These are phyloP conservation scores for Neltuma alba DNA, from an alignment of 306 rosid genomes.

Conservation along the genomic window DNA sequence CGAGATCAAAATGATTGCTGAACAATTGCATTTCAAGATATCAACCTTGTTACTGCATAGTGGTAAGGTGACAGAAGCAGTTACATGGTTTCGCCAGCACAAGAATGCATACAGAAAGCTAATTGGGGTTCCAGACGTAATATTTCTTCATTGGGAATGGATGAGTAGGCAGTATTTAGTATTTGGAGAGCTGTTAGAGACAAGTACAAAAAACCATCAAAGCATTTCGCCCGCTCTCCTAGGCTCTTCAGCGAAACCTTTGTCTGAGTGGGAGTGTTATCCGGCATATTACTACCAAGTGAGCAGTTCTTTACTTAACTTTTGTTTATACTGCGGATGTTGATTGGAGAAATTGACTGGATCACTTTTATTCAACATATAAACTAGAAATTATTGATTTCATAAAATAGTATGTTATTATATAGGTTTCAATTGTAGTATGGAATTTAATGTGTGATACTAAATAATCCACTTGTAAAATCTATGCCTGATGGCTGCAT, in stretches of 20 bases:
- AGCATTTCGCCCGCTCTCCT: constrained; percentile 50
- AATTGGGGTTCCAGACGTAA: constrained; percentile 76
- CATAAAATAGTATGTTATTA: background rate
- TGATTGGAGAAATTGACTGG: constrained; percentile 19
- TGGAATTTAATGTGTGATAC: background rate
- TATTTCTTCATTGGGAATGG: constrained; percentile 97
- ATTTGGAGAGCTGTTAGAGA: constrained; percentile 91
- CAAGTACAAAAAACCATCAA: constrained; percentile 60
- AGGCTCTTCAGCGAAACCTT: constrained; percentile 59
- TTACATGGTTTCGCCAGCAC: constrained; percentile 85
- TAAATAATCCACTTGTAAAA: constrained; percentile 26
- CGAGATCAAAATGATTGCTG: constrained; percentile 85
- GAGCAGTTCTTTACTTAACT: constrained; percentile 32
- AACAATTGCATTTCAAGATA: constrained; percentile 85
- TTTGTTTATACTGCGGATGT: constrained; percentile 28
- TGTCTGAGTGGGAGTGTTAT: constrained; percentile 83
- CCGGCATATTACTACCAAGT: constrained; percentile 92
- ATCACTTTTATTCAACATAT: background rate
- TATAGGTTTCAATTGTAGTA: constrained; percentile 18
- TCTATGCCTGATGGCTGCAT: constrained; percentile 19
- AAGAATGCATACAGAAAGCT: constrained; percentile 72
- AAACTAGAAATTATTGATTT: background rate
- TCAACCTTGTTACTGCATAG: constrained; percentile 89
- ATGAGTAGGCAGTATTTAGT: constrained; percentile 94
- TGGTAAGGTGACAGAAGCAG: constrained; percentile 87